Evolutionary conservation across 202 grass and related monocot species (phyloP).

Genomic region (Hordeum pubiflorum): DNA sequence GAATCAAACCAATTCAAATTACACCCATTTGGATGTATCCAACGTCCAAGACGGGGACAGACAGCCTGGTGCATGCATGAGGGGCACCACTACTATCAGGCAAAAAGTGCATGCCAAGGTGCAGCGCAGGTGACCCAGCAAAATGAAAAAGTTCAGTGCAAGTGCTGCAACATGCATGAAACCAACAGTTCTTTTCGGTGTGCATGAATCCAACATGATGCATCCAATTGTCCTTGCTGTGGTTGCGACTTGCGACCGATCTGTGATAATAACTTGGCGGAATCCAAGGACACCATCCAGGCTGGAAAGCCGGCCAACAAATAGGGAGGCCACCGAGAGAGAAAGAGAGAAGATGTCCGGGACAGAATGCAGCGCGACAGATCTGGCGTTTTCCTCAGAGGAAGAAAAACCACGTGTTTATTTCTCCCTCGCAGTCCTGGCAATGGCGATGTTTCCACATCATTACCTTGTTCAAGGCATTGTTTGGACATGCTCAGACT

Average conservation of each 20-base stretch:
- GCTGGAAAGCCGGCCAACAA: conserved; percentile 27
- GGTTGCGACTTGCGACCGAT: not conserved
- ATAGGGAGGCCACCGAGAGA: not conserved
- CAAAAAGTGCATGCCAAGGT: not conserved
- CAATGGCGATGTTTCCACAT: too few relatives aligned
- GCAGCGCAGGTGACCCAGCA: not conserved
- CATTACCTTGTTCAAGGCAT: too few relatives aligned
- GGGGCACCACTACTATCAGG: not conserved
- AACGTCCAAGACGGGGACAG: not conserved
- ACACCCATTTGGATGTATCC: not conserved
- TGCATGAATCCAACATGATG: not conserved
- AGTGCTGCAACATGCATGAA: conserved; percentile 9
- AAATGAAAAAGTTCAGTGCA: not conserved
- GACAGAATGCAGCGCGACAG: not conserved
- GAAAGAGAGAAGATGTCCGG: not conserved
- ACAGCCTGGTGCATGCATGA: conserved; percentile 6
- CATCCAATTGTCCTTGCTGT: not conserved
- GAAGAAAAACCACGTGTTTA: conserved; percentile 12
- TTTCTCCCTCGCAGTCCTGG: not conserved
- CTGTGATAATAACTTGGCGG: not conserved
- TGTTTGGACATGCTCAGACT: too few relatives aligned
- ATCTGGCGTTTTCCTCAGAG: not conserved
- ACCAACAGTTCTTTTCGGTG: not conserved
- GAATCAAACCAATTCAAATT: not conserved
- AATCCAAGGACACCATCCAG: not conserved